These are phyloP conservation scores for Saccharum hybrid DNA, from an alignment of 202 grass and related monocot genomes.

Conservation along the genomic window DNA sequence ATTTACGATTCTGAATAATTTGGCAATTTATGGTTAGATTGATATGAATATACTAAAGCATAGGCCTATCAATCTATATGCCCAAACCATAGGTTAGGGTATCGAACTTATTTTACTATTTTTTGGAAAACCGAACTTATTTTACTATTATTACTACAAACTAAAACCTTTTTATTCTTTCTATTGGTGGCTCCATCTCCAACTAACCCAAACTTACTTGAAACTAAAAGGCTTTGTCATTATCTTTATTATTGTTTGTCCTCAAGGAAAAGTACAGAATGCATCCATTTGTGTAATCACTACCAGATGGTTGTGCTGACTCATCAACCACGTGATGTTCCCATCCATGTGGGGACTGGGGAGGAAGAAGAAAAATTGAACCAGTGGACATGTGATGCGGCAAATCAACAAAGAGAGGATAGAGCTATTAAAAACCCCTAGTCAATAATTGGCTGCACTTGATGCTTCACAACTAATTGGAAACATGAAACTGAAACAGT, in stretches of 20 bases:
- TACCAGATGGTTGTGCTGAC: slow-evolving; percentile 44
- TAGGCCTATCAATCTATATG: neutral
- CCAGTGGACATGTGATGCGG: slow-evolving; percentile 29
- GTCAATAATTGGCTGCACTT: slow-evolving; percentile 21
- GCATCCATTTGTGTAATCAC: slow-evolving; percentile 36
- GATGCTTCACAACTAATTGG: slow-evolving; percentile 8
- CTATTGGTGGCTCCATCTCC: neutral
- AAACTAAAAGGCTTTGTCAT: neutral
- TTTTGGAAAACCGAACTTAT: no score
- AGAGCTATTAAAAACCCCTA: neutral
- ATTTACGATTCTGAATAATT: neutral
- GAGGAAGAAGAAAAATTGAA: no score
- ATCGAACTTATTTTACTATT: neutral
- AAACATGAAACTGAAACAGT: slow-evolving; percentile 22
- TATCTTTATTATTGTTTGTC: slow-evolving; percentile 15
- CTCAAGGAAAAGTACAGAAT: slow-evolving; percentile 29
- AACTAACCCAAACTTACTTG: neutral
- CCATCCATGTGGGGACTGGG: slow-evolving; percentile 11
- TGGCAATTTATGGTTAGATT: neutral
- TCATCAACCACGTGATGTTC: slow-evolving; percentile 44
- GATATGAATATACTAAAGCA: slow-evolving; percentile 7
- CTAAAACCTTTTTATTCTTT: neutral
- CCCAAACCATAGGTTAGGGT: neutral
- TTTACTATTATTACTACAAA: neutral
- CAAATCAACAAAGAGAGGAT: slow-evolving; percentile 40